Base-by-base conservation (phyloP, 75 land plant species). In the Picea glauca region DNA sequence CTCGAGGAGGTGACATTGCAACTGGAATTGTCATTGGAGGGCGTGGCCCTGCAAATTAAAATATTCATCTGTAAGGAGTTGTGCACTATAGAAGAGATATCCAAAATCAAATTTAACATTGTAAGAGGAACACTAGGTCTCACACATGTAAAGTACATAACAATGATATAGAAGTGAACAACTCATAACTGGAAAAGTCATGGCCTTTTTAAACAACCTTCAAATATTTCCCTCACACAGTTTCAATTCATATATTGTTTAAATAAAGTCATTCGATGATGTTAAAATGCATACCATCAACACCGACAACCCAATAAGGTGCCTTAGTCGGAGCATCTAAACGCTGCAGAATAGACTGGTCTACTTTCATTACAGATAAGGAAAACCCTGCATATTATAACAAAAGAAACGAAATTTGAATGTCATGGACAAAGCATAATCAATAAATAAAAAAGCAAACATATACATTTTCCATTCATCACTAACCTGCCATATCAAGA, bases 261-360 rank as follows among this genome's bases (percentile, higher is more conserved):
- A 50, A 12, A 63, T n/a, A n/a, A n/a, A 17, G 8, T 63, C 65
- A n/a, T n/a, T 26, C 21, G 1, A 63, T 17, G 65, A 17, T n/a
- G 26, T n/a, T 63, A 63, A 26, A 63, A 58, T 11, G 17, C 38
- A 11, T 35, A 86, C 88, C 88, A 83, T 61, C 77, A 80, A 83
- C 88, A 60, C 86, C 86, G 58, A 83, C 86, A 74, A 86, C 86
- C 88, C 88, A 86, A 17, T 85, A 77, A 13, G 88, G 88, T 18
- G 88, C 88, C 58, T 59, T 75, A 11, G 88, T 86, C 35, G 86
- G 86, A 1, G 82, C 68, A 81, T 86, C 88, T 74, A 86, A 77
- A 40, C 79, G 31, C 35, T 59, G 26, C 58, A 86, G 72, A 79
- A 86, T 86, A 13, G 79, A 30, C 58, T 86, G 86, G 68, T 86